Conservation (phyloP, 2,329 filamentous ascomycete genomes). For the Aureobasidium melanogenum region DNA sequence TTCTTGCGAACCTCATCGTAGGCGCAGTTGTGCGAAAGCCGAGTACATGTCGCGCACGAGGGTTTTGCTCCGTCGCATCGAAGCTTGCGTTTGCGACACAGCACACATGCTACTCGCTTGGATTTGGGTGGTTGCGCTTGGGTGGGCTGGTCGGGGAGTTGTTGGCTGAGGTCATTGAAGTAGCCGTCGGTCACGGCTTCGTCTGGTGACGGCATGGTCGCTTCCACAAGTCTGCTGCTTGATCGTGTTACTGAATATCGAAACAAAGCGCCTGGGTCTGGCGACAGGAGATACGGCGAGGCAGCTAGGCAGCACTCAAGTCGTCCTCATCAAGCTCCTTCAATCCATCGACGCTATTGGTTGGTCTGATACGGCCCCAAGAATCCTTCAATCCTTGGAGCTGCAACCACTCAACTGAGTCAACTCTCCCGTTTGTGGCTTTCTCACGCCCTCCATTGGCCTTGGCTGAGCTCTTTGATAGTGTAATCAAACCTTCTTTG, state of each 20-base stretch:
- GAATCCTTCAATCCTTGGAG: constrained; percentile 5
- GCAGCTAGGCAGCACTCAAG: background rate
- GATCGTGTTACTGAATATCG: background rate
- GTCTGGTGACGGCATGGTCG: constrained; percentile 10
- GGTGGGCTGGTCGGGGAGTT: constrained; percentile 29
- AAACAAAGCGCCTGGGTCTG: background rate
- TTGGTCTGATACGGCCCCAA: background rate
- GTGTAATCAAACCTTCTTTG: constrained; percentile 9
- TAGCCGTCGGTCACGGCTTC: constrained; percentile 24
- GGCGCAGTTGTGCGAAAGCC: constrained; percentile 77
- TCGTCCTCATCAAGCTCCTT: background rate
- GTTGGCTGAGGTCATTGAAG: constrained; percentile 49
- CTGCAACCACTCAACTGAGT: background rate
- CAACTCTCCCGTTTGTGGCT: background rate
- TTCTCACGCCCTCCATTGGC: background rate
- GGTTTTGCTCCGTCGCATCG: constrained; percentile 80
- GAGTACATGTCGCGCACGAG: constrained; percentile 78
- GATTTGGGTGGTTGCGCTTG: constrained; percentile 30
- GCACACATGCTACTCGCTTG: constrained; percentile 92
- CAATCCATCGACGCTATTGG: background rate
- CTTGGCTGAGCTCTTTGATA: background rate
- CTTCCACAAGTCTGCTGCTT: background rate
- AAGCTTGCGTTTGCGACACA: constrained; percentile 86
- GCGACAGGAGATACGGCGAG: constrained; percentile 1
- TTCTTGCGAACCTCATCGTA: constrained; percentile 92